Evolutionary conservation across 1,284 basidiomycete species (phyloP), one percentile per base, ranked within the genome.

Genomic region (Malassezia sympodialis): DNA sequence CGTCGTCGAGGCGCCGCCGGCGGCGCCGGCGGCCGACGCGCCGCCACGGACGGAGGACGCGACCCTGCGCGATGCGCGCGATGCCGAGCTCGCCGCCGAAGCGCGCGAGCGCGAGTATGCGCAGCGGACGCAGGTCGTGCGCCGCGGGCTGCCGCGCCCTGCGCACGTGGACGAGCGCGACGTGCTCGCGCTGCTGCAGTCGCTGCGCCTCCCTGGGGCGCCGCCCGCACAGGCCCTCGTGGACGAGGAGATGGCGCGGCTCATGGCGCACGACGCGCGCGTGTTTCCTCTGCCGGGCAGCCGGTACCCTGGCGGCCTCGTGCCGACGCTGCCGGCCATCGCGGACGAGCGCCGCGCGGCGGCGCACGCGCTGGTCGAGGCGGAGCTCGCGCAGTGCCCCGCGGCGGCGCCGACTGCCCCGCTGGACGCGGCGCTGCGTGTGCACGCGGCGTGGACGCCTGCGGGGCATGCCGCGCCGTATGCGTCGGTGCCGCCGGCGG

Each of bases 251-350:
- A 80, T 96, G 53, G 85, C 82, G 1, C 78, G 79, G 42, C 80
- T 98, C 23, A 77, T 98, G 62, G 81, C 84, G 57, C 90, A 98
- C 75, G 94, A 99, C 76, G 82, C 89, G 5, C 82, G 94, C 56
- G 81, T 83, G 0, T 81, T 93, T 76, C 91, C 94, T 2, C 78
- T 96, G 15, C 88, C 90, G 7, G 93, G 94, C 31, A 67, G 70
- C 2, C 90, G 88, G 5, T 80, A 82, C n/a, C 79, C 81, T 15
- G 83, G 90, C 3, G 89, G 89, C 6, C 83, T 84, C 0, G 76
- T 79, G 15, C 89, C 88, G 11, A 72, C 78, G 1, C 90, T 96
- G 67, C 80, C 82, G 43, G 79, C 83, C 40, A 85, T 93, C 1
- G 79, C 82, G 23, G 91, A 96, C 73, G 83, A 84, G 1, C 80